Evolutionary conservation across 2,329 filamentous ascomycete genomes (phyloP), one percentile per base, ranked within the genome.

Genomic region (Fusarium sublunatum): DNA sequence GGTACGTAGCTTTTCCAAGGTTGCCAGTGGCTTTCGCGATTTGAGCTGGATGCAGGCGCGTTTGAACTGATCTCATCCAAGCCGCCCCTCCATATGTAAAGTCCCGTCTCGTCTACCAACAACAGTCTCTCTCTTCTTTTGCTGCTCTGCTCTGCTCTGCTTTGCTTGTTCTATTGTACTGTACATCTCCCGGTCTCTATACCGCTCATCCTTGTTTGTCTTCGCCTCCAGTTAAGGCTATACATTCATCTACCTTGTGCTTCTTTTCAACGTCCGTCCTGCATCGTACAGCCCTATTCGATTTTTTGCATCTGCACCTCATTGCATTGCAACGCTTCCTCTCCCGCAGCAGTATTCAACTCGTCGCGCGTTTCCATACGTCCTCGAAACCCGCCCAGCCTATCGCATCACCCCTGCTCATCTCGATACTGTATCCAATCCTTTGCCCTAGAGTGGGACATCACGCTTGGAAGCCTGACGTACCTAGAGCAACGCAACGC

Each of bases 401-500:
- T 60, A 54, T 64, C 43, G 42, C 42, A 61, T 44, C 49, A 19
- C 32, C 57, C 60, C 44, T 59, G 48, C 44, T 54, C 42, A 15
- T 50, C 38, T 47, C 48, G 24, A 53, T 42, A 19, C 19, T 19
- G 19, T 19, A 41, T 65, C 65, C 68, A 70, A 70, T 70, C 68
- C 67, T 65, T 65, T 63, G 48, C 54, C 41, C 40, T 42, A 48
- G 36, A 51, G 70, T 73, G 71, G 70, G 67, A 72, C 70, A 67
- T 24, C 55, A 67, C 69, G 64, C 67, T 60, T 62, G 54, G 46
- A 63, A 60, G 54, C 64, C 67, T 72, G 67, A 71, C 72, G 70
- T 65, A 64, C 61, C 61, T 65, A 63, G 58, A 71, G 72, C 73
- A 74, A 75, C 71, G 64, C 7, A 10, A 58, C 61, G 64, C 63